phyloP scores from a whole-genome alignment of 352 stramenopile species.

The Phytopythium delawarense region DNA sequence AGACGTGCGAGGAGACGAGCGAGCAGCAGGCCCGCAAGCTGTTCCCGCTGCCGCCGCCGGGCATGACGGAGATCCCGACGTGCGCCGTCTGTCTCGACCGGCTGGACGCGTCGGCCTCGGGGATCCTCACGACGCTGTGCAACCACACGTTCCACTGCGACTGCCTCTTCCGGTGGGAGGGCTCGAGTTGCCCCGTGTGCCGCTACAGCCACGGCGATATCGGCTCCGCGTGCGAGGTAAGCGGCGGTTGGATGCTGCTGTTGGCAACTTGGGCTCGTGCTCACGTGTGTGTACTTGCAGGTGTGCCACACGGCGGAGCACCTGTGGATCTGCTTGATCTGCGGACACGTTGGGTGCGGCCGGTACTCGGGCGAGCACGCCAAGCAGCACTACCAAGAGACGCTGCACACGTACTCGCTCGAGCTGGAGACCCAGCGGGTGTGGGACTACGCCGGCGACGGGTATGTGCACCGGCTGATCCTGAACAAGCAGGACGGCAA shows the following conservation, averaged over 20 bases:
- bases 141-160: conserved; percentile 98
- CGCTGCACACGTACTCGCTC: conserved; percentile 93
- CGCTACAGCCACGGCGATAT: conserved; percentile 95
- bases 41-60: conserved; percentile 54
- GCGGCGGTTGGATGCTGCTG: conserved; percentile 18
- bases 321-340: conserved; percentile 97
- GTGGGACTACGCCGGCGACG: conserved; percentile 94
- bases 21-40: conserved; percentile 28
- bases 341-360: conserved; percentile 94
- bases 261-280: neutral
- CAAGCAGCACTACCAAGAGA: conserved; percentile 92
- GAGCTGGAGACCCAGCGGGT: conserved; percentile 95
- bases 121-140: conserved; percentile 96
- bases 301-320: conserved; percentile 92
- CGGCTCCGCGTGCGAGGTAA: conserved; percentile 87
- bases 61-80: conserved; percentile 86
- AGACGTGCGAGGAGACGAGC: conserved; percentile 4
- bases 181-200: conserved; percentile 95
- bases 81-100: conserved; percentile 92
- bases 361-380: conserved; percentile 95
- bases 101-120: conserved; percentile 78
- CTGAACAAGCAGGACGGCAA: conserved; percentile 92
- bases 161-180: conserved; percentile 94
- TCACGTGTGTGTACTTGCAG: conserved; percentile 4
- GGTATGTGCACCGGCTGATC: conserved; percentile 85